Evolutionary conservation across 2,329 filamentous ascomycete species (phyloP).

Genomic region (Trichoderma gracile): DNA sequence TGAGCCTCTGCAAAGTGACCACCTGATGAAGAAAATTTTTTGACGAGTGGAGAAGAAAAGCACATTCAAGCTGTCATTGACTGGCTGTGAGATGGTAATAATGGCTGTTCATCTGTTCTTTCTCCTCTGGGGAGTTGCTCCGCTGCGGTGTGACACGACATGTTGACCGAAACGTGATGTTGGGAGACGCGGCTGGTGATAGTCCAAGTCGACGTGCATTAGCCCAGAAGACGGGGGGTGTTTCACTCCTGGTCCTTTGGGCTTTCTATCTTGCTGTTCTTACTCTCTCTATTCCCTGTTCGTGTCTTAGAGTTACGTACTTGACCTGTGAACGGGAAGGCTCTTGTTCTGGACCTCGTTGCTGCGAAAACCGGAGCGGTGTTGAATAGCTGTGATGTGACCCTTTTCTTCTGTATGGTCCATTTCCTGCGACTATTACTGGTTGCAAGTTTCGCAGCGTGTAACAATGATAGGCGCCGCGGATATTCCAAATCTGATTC

Average conservation of each 20-base stretch:
- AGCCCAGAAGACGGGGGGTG: neutral
- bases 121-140: neutral
- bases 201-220: constrained; percentile 16
- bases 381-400: neutral
- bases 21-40: neutral
- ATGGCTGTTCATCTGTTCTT: neutral
- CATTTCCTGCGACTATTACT: neutral
- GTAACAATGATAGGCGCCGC: neutral
- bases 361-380: neutral
- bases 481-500: neutral
- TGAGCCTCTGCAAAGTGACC: neutral
- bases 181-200: constrained; percentile 10
- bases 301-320: constrained; percentile 7
- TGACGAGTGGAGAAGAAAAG: neutral
- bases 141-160: constrained; percentile 11
- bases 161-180: constrained; percentile 23
- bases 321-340: neutral
- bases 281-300: neutral
- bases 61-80: neutral
- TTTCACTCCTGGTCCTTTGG: neutral
- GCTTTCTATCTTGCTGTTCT: neutral
- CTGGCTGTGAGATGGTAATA: neutral
- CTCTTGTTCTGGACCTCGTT: neutral
- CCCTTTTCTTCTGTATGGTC: neutral
- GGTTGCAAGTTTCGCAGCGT: neutral